phyloP scores from a whole-genome alignment of 495 filamentous ascomycete genomes.

The Paragyromitra xinjiangensis region DNA sequence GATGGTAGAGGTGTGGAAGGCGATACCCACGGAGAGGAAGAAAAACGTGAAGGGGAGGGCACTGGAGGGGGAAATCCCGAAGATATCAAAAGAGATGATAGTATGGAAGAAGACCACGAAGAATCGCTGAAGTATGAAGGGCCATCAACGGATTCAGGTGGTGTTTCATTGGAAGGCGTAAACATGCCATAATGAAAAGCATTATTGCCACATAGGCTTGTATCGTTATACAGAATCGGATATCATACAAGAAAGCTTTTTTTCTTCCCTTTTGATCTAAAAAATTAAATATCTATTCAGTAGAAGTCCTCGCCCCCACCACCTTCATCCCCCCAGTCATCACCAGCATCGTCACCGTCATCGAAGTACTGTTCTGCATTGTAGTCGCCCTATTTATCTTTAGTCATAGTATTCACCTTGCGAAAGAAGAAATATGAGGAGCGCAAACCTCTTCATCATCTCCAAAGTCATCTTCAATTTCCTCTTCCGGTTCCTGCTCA shows the following conservation, averaged over 20 bases:
- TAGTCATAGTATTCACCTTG: background rate
- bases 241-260: conserved; percentile 38
- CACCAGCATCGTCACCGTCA: conserved; percentile 53
- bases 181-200: conserved; percentile 20
- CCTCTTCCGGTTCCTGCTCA: conserved; percentile 51
- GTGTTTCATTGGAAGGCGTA: conserved; percentile 1
- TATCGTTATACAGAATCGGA: conserved; percentile 32
- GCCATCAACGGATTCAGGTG: conserved; percentile 1
- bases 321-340: conserved; percentile 55
- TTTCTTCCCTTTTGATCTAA: background rate
- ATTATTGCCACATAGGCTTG: conserved; percentile 21
- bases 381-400: conserved; percentile 54
- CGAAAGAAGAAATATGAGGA: background rate
- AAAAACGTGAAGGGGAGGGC: background rate
- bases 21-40: conserved; percentile 1
- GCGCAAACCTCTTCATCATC: conserved; percentile 55
- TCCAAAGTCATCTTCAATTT: conserved; percentile 53
- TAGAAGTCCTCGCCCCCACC: conserved; percentile 54
- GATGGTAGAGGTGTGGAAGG: conserved; percentile 16
- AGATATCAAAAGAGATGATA: background rate
- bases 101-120: background rate
- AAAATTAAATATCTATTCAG: conserved; percentile 17
- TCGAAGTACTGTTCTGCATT: conserved; percentile 58
- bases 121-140: conserved; percentile 27
- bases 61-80: background rate